Evolutionary conservation across 257 asterid species (phyloP), one percentile per base, ranked within the genome.

Genomic region (Solanum corneliomulleri): DNA sequence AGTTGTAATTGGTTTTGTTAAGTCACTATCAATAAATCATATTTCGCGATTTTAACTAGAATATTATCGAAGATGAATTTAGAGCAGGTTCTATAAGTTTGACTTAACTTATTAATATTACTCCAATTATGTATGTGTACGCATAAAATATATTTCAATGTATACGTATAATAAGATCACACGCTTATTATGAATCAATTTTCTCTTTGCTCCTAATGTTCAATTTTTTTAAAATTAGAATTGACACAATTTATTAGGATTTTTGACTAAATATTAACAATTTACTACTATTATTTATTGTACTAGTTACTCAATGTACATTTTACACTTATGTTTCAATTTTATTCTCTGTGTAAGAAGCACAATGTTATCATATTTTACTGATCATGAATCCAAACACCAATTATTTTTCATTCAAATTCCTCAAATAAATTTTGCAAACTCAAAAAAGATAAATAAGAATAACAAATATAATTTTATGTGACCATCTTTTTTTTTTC

Each of bases 1-100:
- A 60, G 91, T 85, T 41, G 95, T 94, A 3, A 29, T 89, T 39
- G 90, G 76, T 72, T 93, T 94, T 84, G 83, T 93, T 68, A 88
- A 89, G 75, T 62, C 82, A 68, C 42, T 92, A 10, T 56, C 89
- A 13, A 15, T 35, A 78, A 23, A 0, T 2, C 33, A 47, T 10
- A 3, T 80, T 47, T 80, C 68, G 11, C 4, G 3, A 47, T 47
- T 80, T 18, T 77, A 77, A 23, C 14, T 41, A 76, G 4, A 77
- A n/a, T 77, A 44, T 25, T 8, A 42, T 4, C 0, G 2, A n/a
- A 41, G n/a, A n/a, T 6, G 2, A 0, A 7, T 77, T 15, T 44
- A 45, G 39, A 27, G 20, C 1, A 15, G 23, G 2, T 4, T 78
- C 12, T 23, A 3, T 42, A 11, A 3, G 37, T 76, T 42, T 0